phyloP scores from a whole-genome alignment of 805 yeast genomes.

The Metschnikowia orientalis region DNA sequence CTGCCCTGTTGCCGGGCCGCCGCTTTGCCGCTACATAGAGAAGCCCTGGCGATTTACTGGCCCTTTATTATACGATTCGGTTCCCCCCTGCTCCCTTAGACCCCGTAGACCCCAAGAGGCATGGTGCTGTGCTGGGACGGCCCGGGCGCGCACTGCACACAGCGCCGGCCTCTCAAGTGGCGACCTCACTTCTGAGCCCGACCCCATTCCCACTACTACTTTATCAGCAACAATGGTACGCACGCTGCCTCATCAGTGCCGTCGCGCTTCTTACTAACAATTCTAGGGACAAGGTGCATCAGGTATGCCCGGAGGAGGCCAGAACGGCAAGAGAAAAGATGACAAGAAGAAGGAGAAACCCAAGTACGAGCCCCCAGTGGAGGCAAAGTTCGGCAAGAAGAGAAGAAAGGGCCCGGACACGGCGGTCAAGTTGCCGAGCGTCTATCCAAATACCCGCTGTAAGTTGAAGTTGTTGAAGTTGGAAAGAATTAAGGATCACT shows the following conservation, averaged over 20 bases:
- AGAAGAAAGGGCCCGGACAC: conserved; percentile 91
- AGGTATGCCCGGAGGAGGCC: conserved; percentile 50
- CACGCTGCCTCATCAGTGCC: not conserved
- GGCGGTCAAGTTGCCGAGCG: conserved; percentile 76
- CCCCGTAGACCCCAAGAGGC: no score
- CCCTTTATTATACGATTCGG: no score
- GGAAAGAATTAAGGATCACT: conserved; percentile 95
- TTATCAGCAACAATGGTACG: conserved; percentile 12
- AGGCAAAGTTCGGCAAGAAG: conserved; percentile 88
- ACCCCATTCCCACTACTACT: conserved; percentile 5
- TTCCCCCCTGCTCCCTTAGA: no score
- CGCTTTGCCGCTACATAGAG: no score
- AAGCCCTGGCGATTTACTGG: no score
- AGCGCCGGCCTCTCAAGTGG: conserved; percentile 11
- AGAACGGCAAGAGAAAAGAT: conserved; percentile 45
- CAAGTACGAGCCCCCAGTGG: conserved; percentile 97
- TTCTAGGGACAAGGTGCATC: conserved; percentile 53
- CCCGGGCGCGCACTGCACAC: conserved; percentile 8
- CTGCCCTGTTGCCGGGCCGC: no score
- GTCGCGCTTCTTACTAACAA: conserved; percentile 8
- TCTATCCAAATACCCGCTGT: conserved; percentile 90
- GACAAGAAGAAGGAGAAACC: conserved; percentile 79
- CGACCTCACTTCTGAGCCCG: conserved; percentile 11
- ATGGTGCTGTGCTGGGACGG: not conserved
- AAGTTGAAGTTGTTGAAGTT: conserved; percentile 83